Evolutionary conservation across 139 green algal genomes (phyloP), one percentile per base, ranked within the genome.

Genomic region (Nannochloris sp.): DNA sequence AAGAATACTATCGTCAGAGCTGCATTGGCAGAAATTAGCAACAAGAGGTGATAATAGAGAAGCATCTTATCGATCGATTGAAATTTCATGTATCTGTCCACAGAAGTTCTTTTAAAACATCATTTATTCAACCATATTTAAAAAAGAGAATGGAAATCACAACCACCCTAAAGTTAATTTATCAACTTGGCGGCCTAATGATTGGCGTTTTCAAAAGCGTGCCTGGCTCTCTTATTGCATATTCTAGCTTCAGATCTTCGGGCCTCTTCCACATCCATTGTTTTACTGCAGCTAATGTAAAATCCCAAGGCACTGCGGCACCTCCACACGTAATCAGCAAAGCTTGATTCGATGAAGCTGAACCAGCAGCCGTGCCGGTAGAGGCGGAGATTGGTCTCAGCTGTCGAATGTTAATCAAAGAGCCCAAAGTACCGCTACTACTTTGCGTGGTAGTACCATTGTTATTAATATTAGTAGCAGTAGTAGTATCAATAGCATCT

Each of bases 201-300:
- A 31, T 67, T 9, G 81, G 79, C 54, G 76, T 60, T 14, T 64
- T 70, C 4, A 81, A 65, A 7, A 75, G 66, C n/a, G 36, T 48
- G 29, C 12, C 37, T 24, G 62, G 48, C 24, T 47, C 73, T 6
- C 78, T 24, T 13, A 85, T 46, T 6, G 65, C 36, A 60, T 89
- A 95, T 15, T 83, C 15, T 38, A 96, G 77, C 13, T 87, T 44
- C 1, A 95, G 68, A 58, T 97, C 91, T 34, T 97, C 88, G 19
- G 67, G 73, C 31, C 79, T 75, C 64, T 83, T 84, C 91, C 91
- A 97, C 3, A 97, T 82, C 72, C 82, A 96, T 61, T 88, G 81
- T 60, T 81, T 79, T 3, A 97, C 75, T 8, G 83, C 81, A 4
- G 83, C 77, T n/a, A 97, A 48, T 42, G 69, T 91, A 74, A 96